Conservation (phyloP, 177 flowering plant species). For the Vitis hybrid region DNA sequence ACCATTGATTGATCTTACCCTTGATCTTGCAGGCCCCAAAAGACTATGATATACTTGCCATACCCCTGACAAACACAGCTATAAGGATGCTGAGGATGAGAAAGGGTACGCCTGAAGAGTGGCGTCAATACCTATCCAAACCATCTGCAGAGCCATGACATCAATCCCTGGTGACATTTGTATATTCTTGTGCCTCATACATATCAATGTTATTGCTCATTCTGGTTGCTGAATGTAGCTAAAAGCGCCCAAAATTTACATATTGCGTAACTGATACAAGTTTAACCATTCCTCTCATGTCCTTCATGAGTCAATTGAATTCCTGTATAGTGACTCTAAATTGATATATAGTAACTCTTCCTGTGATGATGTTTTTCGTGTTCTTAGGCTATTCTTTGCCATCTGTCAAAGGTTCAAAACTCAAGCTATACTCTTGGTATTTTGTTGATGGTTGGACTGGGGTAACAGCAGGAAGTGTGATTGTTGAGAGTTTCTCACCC, state of each 20-base stretch:
- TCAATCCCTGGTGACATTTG: conserved; percentile 2
- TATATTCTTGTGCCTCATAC: conserved; percentile 15
- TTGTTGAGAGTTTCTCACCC: too few species aligned
- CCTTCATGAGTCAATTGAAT: not conserved
- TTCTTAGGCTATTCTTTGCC: too few species aligned
- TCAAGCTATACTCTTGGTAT: too few species aligned
- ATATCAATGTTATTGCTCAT: conserved; percentile 1
- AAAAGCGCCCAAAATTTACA: not conserved
- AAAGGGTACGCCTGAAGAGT: conserved; percentile 73
- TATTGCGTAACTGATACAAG: not conserved
- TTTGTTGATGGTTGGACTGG: too few species aligned
- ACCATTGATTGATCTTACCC: not conserved
- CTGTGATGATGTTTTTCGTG: too few species aligned
- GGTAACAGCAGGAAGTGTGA: too few species aligned
- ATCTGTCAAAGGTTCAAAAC: too few species aligned
- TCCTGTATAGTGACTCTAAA: not conserved
- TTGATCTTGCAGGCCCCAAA: conserved; percentile 66
- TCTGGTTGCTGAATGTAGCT: not conserved
- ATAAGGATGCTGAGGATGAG: conserved; percentile 57
- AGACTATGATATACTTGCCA: conserved; percentile 76
- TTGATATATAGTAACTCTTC: too few species aligned
- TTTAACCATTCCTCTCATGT: not conserved
- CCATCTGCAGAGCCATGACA: conserved; percentile 35
- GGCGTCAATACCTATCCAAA: conserved; percentile 72
- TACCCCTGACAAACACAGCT: conserved; percentile 74